phyloP scores from a whole-genome alignment of 805 yeast species.

The Candida namnaoensis region DNA sequence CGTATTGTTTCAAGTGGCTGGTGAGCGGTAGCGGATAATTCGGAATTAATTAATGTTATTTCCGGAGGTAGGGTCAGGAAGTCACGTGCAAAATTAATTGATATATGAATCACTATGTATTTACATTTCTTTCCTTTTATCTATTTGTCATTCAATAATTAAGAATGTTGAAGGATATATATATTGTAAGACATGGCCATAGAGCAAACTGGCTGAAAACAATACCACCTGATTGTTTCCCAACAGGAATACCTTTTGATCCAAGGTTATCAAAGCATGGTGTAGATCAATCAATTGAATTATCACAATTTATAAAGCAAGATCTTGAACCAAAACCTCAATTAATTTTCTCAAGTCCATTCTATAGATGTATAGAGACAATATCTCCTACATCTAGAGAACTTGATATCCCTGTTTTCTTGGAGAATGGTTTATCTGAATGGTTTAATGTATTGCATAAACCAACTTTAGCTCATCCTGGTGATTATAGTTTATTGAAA shows the following conservation, averaged over 20 bases:
- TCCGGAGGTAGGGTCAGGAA: too few species aligned
- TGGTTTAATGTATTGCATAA: constrained; percentile 61
- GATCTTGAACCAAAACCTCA: constrained; percentile 44
- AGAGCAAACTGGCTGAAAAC: constrained; percentile 65
- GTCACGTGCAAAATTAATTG: too few species aligned
- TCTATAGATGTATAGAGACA: constrained; percentile 80
- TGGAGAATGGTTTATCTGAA: constrained; percentile 81
- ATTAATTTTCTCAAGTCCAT: constrained; percentile 67
- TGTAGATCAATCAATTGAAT: constrained; percentile 67
- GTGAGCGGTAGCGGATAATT: too few species aligned
- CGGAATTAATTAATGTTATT: too few species aligned
- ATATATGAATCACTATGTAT: too few species aligned
- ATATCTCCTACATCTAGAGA: constrained; percentile 51
- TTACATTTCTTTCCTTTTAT: too few species aligned
- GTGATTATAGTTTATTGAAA: constrained; percentile 34
- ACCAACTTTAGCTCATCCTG: constrained; percentile 57
- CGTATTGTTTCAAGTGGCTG: too few species aligned
- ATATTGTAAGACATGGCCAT: constrained; percentile 53
- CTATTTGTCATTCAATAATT: too few species aligned
- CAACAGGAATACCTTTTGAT: constrained; percentile 82
- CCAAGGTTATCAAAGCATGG: constrained; percentile 82
- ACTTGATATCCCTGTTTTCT: constrained; percentile 43
- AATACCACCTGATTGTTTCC: constrained; percentile 63
- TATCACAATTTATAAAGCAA: constrained; percentile 45
- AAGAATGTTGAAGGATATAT: too few species aligned